These are phyloP conservation scores for Multifurca ochricompacta DNA, from an alignment of 768 basidiomycete species.

Conservation along the genomic window DNA sequence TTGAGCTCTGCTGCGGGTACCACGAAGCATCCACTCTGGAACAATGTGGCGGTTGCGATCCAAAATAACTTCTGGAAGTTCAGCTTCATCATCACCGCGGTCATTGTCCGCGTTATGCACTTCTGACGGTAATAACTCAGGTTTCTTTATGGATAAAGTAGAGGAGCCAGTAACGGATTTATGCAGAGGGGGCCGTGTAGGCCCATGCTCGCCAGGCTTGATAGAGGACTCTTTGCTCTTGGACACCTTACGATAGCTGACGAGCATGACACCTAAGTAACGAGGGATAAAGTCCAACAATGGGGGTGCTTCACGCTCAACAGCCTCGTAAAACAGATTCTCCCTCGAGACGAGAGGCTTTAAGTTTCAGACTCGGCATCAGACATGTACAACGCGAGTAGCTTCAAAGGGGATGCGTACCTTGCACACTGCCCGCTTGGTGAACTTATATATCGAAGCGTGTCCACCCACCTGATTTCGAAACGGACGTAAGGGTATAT, in stretches of 20 bases:
- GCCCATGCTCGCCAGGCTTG: constrained; percentile 11
- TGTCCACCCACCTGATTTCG: constrained; percentile 98
- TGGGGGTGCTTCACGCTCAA: constrained; percentile 89
- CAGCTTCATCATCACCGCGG: constrained; percentile 44
- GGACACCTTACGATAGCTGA: constrained; percentile 80
- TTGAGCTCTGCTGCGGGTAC: constrained; percentile 36
- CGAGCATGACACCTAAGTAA: constrained; percentile 97
- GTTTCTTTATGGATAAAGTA: background rate
- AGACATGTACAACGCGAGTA: background rate
- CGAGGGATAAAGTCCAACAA: constrained; percentile 93
- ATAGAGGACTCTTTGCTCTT: constrained; percentile 18
- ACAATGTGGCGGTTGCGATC: constrained; percentile 95
- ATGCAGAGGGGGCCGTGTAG: constrained; percentile 25
- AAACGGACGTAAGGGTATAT: constrained; percentile 91
- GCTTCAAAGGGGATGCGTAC: constrained; percentile 39
- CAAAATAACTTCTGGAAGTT: constrained; percentile 90
- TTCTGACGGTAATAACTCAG: constrained; percentile 11
- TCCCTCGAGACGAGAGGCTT: constrained; percentile 95
- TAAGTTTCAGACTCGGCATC: background rate
- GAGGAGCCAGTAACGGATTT: constrained; percentile 26
- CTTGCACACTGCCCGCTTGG: constrained; percentile 97
- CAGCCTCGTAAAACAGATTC: constrained; percentile 96
- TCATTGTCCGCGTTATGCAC: constrained; percentile 37
- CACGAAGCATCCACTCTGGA: constrained; percentile 81
- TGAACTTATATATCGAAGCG: constrained; percentile 95